Percentiles rank a stretch among this genome's conserved stretches.
phyloP scores from a whole-genome alignment of 208 protist genomes.

The Leishmania amazonensis region DNA sequence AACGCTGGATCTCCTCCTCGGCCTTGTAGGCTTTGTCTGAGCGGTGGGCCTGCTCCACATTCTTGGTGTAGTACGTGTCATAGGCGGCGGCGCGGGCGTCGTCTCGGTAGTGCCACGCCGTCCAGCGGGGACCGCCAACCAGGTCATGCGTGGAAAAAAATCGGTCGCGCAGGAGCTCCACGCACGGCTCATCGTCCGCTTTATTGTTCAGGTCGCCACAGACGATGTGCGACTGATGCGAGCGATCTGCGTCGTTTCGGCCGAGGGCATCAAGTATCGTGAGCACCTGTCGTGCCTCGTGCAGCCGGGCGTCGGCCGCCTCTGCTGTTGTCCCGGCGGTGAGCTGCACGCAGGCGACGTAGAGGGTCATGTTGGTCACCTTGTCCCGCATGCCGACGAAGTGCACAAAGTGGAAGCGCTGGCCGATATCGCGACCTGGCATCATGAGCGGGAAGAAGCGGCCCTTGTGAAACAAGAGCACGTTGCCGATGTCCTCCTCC shows the following conservation, averaged over 20 bases:
- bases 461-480: slow-evolving; percentile 86
- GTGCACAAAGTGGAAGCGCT: slow-evolving; percentile 75
- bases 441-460: slow-evolving; percentile 84
- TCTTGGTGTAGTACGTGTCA: slow-evolving; percentile 44
- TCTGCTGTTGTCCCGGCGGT: slow-evolving; percentile 63
- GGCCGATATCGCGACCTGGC: slow-evolving; percentile 64
- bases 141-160: slow-evolving; percentile 87
- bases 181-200: slow-evolving; percentile 74
- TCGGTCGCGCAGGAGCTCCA: slow-evolving; percentile 59
- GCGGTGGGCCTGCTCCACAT: slow-evolving; percentile 38
- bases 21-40: slow-evolving; percentile 36
- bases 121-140: slow-evolving; percentile 83
- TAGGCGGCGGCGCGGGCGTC: slow-evolving; percentile 24
- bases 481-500: slow-evolving; percentile 86
- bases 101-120: slow-evolving; percentile 73
- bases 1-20: slow-evolving; percentile 47
- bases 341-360: slow-evolving; percentile 73
- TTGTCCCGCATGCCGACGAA: slow-evolving; percentile 76
- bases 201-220: slow-evolving; percentile 85
- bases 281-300: slow-evolving; percentile 68
- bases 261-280: slow-evolving; percentile 64
- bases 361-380: slow-evolving; percentile 82
- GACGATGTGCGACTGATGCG: slow-evolving; percentile 60
- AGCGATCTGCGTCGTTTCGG: slow-evolving; percentile 66
- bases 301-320: slow-evolving; percentile 49